Evolutionary conservation across 2,329 filamentous ascomycete genomes (phyloP).

Genomic region (Colletotrichum tamarilloi): DNA sequence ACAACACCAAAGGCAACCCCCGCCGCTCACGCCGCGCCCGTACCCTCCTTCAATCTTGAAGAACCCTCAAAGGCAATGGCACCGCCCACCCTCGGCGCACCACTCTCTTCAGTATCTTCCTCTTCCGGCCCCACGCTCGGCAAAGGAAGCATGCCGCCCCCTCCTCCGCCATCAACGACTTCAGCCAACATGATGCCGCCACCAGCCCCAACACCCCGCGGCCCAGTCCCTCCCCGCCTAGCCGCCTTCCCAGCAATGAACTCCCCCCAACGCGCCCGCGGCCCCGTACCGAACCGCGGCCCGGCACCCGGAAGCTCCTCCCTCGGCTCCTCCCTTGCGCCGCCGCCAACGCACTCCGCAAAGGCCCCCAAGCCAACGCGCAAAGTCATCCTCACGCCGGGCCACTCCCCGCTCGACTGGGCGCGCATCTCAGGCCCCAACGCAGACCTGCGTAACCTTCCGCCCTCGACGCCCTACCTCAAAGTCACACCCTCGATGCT

Average conservation of each 20-base stretch:
- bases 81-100: conserved; percentile 34
- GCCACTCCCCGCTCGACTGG: conserved; percentile 97
- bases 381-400: conserved; percentile 86
- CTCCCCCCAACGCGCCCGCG: conserved; percentile 40
- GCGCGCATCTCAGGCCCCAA: conserved; percentile 77
- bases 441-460: conserved; percentile 74
- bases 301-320: conserved; percentile 40
- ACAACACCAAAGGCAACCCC: conserved; percentile 63
- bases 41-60: conserved; percentile 60
- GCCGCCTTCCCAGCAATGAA: conserved; percentile 35
- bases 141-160: conserved; percentile 34
- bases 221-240: conserved; percentile 30
- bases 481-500: conserved; percentile 87
- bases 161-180: neutral
- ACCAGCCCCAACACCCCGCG: conserved; percentile 42
- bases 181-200: conserved; percentile 42
- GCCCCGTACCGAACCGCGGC: conserved; percentile 49
- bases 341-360: conserved; percentile 64
- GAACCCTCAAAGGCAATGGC: conserved; percentile 23
- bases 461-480: conserved; percentile 64
- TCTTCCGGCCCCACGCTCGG: conserved; percentile 39
- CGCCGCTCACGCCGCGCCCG: conserved; percentile 40
- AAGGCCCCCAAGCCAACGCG: conserved; percentile 67
- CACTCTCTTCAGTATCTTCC: neutral
- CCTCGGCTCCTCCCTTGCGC: conserved; percentile 56